Conservation (phyloP, 2,329 filamentous ascomycete species). For the Nannizziopsis arthrosporioides region DNA sequence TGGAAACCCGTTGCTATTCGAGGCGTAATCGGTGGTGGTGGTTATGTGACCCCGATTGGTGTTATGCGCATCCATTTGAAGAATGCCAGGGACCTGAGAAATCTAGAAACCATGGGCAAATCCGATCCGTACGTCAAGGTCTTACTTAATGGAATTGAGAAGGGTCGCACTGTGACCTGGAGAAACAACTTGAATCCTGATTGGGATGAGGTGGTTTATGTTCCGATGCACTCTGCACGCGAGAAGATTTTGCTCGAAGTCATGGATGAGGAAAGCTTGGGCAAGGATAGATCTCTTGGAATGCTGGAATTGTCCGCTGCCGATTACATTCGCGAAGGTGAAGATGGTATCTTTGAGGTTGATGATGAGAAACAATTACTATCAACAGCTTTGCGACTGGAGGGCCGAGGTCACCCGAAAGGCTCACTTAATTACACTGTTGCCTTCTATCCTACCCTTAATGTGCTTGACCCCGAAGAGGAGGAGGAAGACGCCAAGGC, state of each 20-base stretch:
- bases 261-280: constrained; percentile 90
- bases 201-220: constrained; percentile 90
- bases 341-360: constrained; percentile 67
- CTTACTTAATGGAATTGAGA: constrained; percentile 78
- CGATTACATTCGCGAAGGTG: constrained; percentile 68
- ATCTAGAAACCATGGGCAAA: constrained; percentile 90
- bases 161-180: constrained; percentile 86
- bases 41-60: constrained; percentile 86
- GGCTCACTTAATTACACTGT: constrained; percentile 71
- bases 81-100: constrained; percentile 69
- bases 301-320: constrained; percentile 62
- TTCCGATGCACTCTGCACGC: constrained; percentile 72
- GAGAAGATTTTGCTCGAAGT: constrained; percentile 84
- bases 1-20: constrained; percentile 91
- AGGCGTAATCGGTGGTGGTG: constrained; percentile 63
- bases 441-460: constrained; percentile 81
- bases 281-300: constrained; percentile 80
- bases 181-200: constrained; percentile 90
- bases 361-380: constrained; percentile 62
- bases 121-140: constrained; percentile 91
- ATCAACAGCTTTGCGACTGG: constrained; percentile 58
- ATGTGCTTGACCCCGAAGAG: constrained; percentile 76
- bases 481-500: constrained; percentile 35
- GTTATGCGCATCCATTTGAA: constrained; percentile 91
- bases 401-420: constrained; percentile 62